Evolutionary conservation across 805 yeast genomes (phyloP).

Genomic region (Brettanomyces nanus): DNA sequence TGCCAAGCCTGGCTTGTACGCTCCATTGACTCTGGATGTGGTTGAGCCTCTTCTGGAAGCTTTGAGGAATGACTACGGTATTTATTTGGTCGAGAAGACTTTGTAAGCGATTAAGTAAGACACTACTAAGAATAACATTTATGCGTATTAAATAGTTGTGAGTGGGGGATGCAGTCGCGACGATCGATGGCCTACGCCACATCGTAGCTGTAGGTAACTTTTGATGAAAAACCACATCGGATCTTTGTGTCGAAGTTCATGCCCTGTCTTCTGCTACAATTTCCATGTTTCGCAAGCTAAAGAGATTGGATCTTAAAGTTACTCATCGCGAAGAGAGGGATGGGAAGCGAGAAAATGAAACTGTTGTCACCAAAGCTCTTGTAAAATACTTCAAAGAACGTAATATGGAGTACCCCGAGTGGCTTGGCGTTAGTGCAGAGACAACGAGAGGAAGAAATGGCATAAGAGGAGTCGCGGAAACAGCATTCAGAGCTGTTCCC

Average conservation of each 20-base stretch:
- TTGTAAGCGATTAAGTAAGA: slow-evolving; percentile 23
- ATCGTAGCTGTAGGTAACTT: no score
- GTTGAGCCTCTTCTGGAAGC: slow-evolving; percentile 87
- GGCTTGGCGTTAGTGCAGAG: slow-evolving; percentile 16
- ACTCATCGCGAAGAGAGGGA: slow-evolving; percentile 27
- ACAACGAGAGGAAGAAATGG: no score
- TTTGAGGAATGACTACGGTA: slow-evolving; percentile 83
- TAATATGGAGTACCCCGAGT: slow-evolving; percentile 19
- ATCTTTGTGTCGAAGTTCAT: no score
- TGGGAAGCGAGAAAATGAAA: slow-evolving; percentile 26
- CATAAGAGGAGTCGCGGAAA: no score
- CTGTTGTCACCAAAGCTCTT: slow-evolving; percentile 26
- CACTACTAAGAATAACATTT: no score
- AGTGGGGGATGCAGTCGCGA: no score
- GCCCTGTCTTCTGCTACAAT: no score
- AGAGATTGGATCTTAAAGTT: slow-evolving; percentile 9
- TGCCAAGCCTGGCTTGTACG: slow-evolving; percentile 75
- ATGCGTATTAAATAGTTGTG: no score
- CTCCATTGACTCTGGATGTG: slow-evolving; percentile 87
- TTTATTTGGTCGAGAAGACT: slow-evolving; percentile 84
- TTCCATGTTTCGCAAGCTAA: slow-evolving; percentile 16
- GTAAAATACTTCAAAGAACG: slow-evolving; percentile 19
- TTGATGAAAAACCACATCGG: no score
- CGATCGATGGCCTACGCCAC: no score
- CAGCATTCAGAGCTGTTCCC: no score